Percentiles rank a stretch among this genome's conserved stretches.
Evolutionary conservation across 352 stramenopile species (phyloP).

Genomic region (Thraustotheca clavata): DNA sequence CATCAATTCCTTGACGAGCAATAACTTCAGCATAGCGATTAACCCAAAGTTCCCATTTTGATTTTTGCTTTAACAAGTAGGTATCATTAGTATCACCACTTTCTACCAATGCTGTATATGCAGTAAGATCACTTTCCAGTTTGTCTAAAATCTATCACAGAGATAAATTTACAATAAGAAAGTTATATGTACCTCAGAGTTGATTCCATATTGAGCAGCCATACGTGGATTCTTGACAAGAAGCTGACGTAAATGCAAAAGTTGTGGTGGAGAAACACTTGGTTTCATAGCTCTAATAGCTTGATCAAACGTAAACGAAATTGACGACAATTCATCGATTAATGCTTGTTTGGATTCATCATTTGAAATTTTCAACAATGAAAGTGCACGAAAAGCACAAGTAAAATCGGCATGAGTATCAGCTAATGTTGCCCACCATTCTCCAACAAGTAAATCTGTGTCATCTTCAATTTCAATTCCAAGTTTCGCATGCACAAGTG

Average conservation of each 20-base stretch:
- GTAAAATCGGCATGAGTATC: constrained; percentile 73
- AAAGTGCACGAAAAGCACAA: constrained; percentile 55
- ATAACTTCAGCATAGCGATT: constrained; percentile 41
- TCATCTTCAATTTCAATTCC: constrained; percentile 39
- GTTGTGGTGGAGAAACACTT: constrained; percentile 65
- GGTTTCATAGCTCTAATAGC: constrained; percentile 42
- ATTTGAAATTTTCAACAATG: constrained; percentile 35
- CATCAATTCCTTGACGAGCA: constrained; percentile 34
- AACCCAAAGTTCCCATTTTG: constrained; percentile 51
- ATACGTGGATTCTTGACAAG: constrained; percentile 47
- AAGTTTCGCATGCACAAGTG: constrained; percentile 57
- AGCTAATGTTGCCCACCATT: constrained; percentile 45
- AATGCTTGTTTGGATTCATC: constrained; percentile 25
- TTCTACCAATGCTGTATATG: constrained; percentile 20
- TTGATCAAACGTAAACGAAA: constrained; percentile 66
- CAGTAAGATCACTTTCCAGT: constrained; percentile 32
- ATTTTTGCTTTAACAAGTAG: constrained; percentile 32
- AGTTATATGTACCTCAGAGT: constrained; percentile 47
- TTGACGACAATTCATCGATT: constrained; percentile 38
- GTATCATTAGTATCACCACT: constrained; percentile 36
- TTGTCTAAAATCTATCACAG: constrained; percentile 31
- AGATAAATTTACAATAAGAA: constrained; percentile 27
- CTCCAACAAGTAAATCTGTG: constrained; percentile 31
- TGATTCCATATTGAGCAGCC: constrained; percentile 69
- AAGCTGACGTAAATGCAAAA: constrained; percentile 54